phyloP scores from a whole-genome alignment of 1,284 basidiomycete species.

The Neolentinus lepideus region DNA sequence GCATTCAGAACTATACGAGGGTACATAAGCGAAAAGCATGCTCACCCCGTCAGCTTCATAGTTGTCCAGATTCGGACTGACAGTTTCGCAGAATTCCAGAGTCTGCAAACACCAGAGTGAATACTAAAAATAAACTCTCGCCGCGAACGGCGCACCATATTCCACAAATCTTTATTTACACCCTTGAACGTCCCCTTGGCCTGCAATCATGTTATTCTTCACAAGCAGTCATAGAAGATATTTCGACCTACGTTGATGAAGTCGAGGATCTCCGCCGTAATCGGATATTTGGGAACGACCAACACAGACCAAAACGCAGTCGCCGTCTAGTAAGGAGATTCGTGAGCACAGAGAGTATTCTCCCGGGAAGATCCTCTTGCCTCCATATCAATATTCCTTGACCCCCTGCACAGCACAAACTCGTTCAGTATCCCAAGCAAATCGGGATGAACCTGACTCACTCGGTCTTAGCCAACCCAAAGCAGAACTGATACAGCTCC shows the following conservation, averaged over 20 bases:
- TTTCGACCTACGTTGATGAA: conserved; percentile 51
- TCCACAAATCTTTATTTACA: conserved; percentile 79
- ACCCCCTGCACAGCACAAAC: conserved; percentile 33
- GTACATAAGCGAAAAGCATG: conserved; percentile 10
- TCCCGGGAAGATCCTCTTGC: no score
- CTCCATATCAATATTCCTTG: conserved; percentile 74
- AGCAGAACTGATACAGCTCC: conserved; percentile 64
- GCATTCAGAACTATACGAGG: conserved; percentile 2
- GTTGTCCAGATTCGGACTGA: conserved; percentile 10
- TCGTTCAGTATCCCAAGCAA: conserved; percentile 1
- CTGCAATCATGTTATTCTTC: conserved; percentile 24
- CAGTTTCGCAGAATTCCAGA: conserved; percentile 19
- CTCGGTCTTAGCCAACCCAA: conserved; percentile 62
- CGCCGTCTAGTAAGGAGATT: no score
- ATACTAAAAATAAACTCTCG: background rate
- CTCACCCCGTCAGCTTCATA: conserved; percentile 48
- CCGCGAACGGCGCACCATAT: conserved; percentile 47
- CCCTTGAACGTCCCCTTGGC: conserved; percentile 61
- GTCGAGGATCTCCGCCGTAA: conserved; percentile 51
- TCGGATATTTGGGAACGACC: conserved; percentile 52
- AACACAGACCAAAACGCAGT: conserved; percentile 69
- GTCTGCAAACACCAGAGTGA: conserved; percentile 7
- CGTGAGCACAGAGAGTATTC: no score
- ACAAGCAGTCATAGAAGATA: background rate
- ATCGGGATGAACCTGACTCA: conserved; percentile 13